These are phyloP conservation scores for Stephania cephalantha DNA, from an alignment of 164 flowering plant genomes.

Conservation along the genomic window DNA sequence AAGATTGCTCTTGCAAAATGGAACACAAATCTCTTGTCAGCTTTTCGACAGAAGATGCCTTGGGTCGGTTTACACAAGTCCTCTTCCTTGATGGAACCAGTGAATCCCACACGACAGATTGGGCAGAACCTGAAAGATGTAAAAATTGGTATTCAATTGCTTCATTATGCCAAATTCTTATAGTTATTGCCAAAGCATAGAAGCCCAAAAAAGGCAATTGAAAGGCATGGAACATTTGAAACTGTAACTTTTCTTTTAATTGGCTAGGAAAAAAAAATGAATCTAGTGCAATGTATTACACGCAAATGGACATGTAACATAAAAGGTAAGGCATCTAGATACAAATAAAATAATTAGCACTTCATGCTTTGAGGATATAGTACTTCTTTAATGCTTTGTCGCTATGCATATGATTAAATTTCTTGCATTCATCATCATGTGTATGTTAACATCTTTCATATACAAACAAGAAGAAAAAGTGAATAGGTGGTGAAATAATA, in stretches of 20 bases:
- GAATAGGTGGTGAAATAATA: background rate
- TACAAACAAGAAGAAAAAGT: background rate
- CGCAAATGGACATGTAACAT: background rate
- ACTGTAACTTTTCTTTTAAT: background rate
- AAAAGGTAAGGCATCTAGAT: background rate
- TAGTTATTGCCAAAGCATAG: background rate
- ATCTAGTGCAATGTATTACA: background rate
- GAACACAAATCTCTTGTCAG: slow-evolving; percentile 77
- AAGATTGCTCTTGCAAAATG: slow-evolving; percentile 80
- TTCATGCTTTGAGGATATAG: background rate
- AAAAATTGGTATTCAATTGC: background rate
- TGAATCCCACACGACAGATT: slow-evolving; percentile 76
- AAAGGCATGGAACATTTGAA: background rate
- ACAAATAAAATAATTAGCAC: background rate
- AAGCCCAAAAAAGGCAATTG: background rate
- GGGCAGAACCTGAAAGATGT: slow-evolving; percentile 60
- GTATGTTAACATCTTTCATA: background rate
- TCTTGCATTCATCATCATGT: background rate
- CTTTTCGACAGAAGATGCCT: slow-evolving; percentile 85
- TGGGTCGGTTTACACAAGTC: slow-evolving; percentile 67
- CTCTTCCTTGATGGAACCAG: slow-evolving; percentile 83
- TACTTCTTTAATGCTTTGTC: background rate
- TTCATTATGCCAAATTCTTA: background rate
- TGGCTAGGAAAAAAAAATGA: background rate
- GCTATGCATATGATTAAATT: background rate